Conservation (phyloP, 163 green algal species). For the Scenedesmus sp. region DNA sequence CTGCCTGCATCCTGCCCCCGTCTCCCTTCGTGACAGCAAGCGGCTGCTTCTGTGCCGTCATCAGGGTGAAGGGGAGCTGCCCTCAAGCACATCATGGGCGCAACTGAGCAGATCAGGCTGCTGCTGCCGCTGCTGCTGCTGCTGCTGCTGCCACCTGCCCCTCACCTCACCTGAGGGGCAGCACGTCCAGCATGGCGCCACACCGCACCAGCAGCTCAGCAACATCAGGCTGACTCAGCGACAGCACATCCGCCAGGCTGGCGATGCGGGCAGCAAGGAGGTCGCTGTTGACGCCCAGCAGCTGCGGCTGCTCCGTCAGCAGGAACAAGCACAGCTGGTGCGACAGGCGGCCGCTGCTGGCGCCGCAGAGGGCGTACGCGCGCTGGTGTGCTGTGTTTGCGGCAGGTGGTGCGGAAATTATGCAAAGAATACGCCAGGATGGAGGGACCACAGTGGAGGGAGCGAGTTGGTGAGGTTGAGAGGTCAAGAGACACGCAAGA, state of each 20-base stretch:
- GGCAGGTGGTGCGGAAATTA: no score
- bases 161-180: constrained; percentile 38
- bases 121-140: background rate
- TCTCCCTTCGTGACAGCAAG: no score
- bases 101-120: no score
- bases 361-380: background rate
- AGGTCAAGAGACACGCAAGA: background rate
- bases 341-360: constrained; percentile 14
- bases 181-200: constrained; percentile 34
- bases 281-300: constrained; percentile 3
- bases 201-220: constrained; percentile 40
- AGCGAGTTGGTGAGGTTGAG: background rate
- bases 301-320: constrained; percentile 47
- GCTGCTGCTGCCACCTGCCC: background rate
- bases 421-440: background rate
- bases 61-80: no score
- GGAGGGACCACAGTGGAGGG: no score
- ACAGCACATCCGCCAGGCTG: constrained; percentile 18
- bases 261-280: constrained; percentile 1
- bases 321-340: constrained; percentile 36
- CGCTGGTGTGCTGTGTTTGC: constrained; percentile 25
- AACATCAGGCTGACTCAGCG: constrained; percentile 21
- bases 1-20: no score
- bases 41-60: no score
- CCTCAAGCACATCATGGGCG: no score